A percentile compares a stretch with the other conserved stretches of the same genome.
These are phyloP conservation scores for Tricholoma sp. DNA, from an alignment of 768 basidiomycete species.

Conservation along the genomic window DNA sequence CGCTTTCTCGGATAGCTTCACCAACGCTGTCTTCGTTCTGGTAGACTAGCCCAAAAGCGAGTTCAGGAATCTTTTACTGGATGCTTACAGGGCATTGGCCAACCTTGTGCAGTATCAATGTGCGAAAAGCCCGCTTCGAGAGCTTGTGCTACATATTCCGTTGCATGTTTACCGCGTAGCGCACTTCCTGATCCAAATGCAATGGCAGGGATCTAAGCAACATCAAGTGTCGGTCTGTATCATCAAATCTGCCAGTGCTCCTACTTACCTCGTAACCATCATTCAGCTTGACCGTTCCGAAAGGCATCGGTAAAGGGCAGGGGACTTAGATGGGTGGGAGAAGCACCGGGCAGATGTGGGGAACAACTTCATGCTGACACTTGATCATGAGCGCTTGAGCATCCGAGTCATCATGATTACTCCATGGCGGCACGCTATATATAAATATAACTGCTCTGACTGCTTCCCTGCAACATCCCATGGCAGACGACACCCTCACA, in stretches of 20 bases:
- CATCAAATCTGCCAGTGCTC: not conserved
- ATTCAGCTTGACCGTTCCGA: constrained; percentile 31
- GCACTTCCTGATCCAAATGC: constrained; percentile 59
- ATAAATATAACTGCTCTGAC: too few species aligned
- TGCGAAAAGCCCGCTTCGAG: constrained; percentile 58
- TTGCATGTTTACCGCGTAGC: constrained; percentile 42
- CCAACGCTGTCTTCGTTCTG: constrained; percentile 33
- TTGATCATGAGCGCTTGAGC: too few species aligned
- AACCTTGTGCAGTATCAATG: constrained; percentile 58
- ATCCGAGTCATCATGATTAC: too few species aligned
- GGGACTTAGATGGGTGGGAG: not conserved
- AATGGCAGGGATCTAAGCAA: constrained; percentile 49
- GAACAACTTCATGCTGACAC: too few species aligned
- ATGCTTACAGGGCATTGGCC: constrained; percentile 7
- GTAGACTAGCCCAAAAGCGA: constrained; percentile 26
- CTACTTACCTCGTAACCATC: constrained; percentile 34
- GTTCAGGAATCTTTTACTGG: too few species aligned
- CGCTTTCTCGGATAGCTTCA: constrained; percentile 40
- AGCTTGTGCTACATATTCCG: constrained; percentile 51
- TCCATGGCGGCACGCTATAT: too few species aligned
- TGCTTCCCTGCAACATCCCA: too few species aligned
- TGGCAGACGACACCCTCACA: not conserved
- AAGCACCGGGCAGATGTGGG: not conserved
- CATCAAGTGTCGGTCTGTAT: not conserved
- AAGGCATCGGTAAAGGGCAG: constrained; percentile 22